Evolutionary conservation across 176 grass and related monocot species (phyloP).

Genomic region (Rhynchospora breviuscula): DNA sequence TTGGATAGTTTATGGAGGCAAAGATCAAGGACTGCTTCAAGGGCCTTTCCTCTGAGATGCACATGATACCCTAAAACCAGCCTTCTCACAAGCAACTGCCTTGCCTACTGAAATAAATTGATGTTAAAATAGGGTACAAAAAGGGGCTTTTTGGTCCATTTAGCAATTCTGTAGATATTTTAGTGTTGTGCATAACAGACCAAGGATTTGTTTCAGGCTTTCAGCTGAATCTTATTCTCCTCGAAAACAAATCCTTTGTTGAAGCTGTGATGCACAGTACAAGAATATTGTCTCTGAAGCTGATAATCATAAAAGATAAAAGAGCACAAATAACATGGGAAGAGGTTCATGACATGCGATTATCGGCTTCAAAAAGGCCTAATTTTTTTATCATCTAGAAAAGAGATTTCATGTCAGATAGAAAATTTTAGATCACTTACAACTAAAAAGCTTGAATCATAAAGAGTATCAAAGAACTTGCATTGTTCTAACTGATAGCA

Average conservation of each 20-base stretch:
- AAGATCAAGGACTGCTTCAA: too few relatives aligned
- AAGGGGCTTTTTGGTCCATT: too few relatives aligned
- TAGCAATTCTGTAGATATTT: too few relatives aligned
- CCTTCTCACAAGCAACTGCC: too few relatives aligned
- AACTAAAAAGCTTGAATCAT: neutral
- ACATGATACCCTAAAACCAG: too few relatives aligned
- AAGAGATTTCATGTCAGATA: neutral
- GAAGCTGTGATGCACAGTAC: neutral
- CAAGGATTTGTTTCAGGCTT: too few relatives aligned
- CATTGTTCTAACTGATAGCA: neutral
- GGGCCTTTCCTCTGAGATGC: too few relatives aligned
- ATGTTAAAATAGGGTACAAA: too few relatives aligned
- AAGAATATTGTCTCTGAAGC: neutral
- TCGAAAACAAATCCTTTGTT: neutral
- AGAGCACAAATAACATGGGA: neutral
- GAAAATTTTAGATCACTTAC: neutral
- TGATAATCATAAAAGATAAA: neutral
- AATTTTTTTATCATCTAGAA: neutral
- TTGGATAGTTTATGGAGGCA: too few relatives aligned
- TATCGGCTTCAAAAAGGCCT: neutral
- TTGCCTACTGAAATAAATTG: too few relatives aligned
- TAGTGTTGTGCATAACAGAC: too few relatives aligned
- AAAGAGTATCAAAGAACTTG: neutral
- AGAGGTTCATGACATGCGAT: neutral
- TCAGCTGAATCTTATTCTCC: too few relatives aligned